These are phyloP conservation scores for Aspergillus flavus DNA, from an alignment of 2,329 filamentous ascomycete species.

Conservation along the genomic window DNA sequence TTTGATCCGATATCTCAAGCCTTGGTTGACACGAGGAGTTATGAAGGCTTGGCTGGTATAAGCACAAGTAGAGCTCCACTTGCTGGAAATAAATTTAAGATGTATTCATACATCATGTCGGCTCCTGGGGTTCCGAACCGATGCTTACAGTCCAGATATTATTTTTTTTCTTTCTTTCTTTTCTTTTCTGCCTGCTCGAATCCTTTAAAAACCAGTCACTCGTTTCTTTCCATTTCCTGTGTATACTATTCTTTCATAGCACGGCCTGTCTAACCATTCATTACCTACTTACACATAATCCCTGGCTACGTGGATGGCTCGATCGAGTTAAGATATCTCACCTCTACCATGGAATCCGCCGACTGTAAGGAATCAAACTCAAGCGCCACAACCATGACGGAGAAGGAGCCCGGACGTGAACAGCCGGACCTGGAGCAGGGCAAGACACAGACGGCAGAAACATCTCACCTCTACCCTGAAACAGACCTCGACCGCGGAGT, in stretches of 20 bases:
- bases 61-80: neutral
- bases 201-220: neutral
- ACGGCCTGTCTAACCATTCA: neutral
- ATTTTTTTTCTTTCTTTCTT: neutral
- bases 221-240: neutral
- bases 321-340: neutral
- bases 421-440: neutral
- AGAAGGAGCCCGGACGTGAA: neutral
- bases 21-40: neutral
- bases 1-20: neutral
- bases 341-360: neutral
- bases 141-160: neutral
- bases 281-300: neutral
- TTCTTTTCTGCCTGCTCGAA: neutral
- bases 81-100: neutral
- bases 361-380: neutral
- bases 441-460: neutral
- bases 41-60: neutral
- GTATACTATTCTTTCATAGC: neutral
- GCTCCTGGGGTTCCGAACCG: neutral
- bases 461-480: constrained; percentile 40
- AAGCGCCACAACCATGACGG: neutral
- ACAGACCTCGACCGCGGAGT: constrained; percentile 57
- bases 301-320: neutral
- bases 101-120: neutral